Base-by-base conservation (phyloP, 2,329 filamentous ascomycete genomes). In the Chaetomium olivaceum region DNA sequence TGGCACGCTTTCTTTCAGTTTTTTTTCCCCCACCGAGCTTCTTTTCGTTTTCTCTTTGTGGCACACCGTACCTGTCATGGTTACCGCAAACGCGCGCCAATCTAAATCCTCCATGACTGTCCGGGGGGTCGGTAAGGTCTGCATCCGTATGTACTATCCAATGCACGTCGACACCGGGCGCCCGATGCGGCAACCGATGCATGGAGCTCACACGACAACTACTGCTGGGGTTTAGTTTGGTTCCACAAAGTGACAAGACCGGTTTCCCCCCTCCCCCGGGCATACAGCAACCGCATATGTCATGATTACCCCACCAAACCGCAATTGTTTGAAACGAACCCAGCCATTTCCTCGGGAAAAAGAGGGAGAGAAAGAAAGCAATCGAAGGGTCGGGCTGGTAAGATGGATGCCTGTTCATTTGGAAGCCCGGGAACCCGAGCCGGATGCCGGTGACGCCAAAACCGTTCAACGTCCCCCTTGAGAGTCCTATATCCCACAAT, bases 61-160 rank as follows among this genome's bases (percentile, higher is more conserved):
- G 8, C 11, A 27, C 33, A n/a, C 33, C 57, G 6, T 61, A 46
- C 8, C 14, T 55, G 43, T 31, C 39, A 55, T 39, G 21, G n/a
- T 33, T 64, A 64, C 66, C 62, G 64, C 64, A 64, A 52, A 68
- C 64, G 60, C 58, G 54, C 68, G 58, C 63, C 64, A 61, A 65
- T 61, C 43, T 51, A 21, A n/a, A 29, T 14, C 23, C 23, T 54
- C 16, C 23, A 50, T 43, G 48, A 48, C 25, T 56, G 39, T 19
- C 23, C 52, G 57, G 39, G 19, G 21, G 1, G 19, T 29, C 27
- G 27, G 23, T n/a, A 36, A 14, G 23, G 27, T 29, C 27, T n/a
- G 23, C 7, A 36, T 6, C 27, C 6, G 27, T 6, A 29, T 29
- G 27, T 29, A 29, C 23, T n/a, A 21, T 31, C 27, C 27, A 21